A percentile compares a stretch with the other conserved stretches of the same genome.
Evolutionary conservation across 1,139 yeast genomes (phyloP).

Genomic region (Casaregolazyma lundiana): DNA sequence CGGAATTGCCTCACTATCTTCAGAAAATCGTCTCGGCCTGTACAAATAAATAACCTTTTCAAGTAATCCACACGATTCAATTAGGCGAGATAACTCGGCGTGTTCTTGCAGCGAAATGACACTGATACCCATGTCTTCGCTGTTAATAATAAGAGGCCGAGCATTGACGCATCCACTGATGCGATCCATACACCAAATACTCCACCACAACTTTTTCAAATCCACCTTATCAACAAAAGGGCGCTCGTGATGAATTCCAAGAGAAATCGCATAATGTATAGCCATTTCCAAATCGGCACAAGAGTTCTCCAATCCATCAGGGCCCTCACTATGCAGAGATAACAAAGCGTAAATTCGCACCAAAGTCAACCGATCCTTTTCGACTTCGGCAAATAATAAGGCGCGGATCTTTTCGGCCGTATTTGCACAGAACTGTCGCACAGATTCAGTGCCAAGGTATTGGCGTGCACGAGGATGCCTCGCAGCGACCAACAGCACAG

Average conservation of each 20-base stretch:
- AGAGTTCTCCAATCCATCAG: slow-evolving; percentile 39
- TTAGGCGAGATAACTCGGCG: slow-evolving; percentile 29
- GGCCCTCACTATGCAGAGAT: slow-evolving; percentile 34
- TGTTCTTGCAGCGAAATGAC: slow-evolving; percentile 28
- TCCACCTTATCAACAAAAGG: slow-evolving; percentile 32
- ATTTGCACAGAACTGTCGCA: slow-evolving; percentile 33
- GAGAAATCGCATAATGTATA: slow-evolving; percentile 36
- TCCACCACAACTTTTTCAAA: slow-evolving; percentile 39
- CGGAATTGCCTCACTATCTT: slow-evolving; percentile 17
- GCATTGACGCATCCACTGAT: slow-evolving; percentile 39
- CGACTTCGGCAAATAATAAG: slow-evolving; percentile 41
- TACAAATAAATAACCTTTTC: slow-evolving; percentile 37
- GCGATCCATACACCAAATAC: slow-evolving; percentile 39
- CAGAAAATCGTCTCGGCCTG: slow-evolving; percentile 28
- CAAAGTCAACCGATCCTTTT: slow-evolving; percentile 38
- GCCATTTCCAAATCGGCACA: slow-evolving; percentile 39
- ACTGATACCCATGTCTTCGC: slow-evolving; percentile 38
- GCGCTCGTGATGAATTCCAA: slow-evolving; percentile 39
- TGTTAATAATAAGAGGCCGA: slow-evolving; percentile 36
- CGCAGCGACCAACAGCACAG: slow-evolving; percentile 39
- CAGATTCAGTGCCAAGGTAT: slow-evolving; percentile 31
- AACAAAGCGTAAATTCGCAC: slow-evolving; percentile 32
- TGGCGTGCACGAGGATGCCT: slow-evolving; percentile 37
- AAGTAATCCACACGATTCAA: slow-evolving; percentile 32
- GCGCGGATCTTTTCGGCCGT: slow-evolving; percentile 39